A percentile compares a stretch with the other conserved stretches of the same genome.
These are phyloP conservation scores for Dovyalis caffra DNA, from an alignment of 345 rosid genomes.

Conservation along the genomic window DNA sequence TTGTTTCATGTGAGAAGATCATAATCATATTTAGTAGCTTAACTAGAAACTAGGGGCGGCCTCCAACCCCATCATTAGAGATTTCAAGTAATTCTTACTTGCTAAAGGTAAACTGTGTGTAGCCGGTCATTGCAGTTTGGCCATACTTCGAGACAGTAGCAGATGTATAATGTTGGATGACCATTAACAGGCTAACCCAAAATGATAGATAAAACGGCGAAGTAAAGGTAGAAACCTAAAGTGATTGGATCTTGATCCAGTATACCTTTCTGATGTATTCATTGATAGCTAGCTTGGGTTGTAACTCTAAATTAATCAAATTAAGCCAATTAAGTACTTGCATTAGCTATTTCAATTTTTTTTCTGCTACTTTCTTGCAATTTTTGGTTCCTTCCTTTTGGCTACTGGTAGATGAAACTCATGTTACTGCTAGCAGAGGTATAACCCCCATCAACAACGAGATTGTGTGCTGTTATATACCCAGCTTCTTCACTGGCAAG, in stretches of 20 bases:
- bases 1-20: too few species aligned
- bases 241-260: not conserved
- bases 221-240: not conserved
- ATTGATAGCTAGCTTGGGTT: not conserved
- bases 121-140: not conserved
- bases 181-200: not conserved
- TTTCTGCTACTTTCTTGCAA: not conserved
- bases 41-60: too few species aligned
- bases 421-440: slow-evolving; percentile 49
- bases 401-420: slow-evolving; percentile 49
- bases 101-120: not conserved
- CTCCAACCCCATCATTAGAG: not conserved
- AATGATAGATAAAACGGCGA: not conserved
- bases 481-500: slow-evolving; percentile 64
- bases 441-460: slow-evolving; percentile 75
- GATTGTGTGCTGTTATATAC: slow-evolving; percentile 71
- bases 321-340: not conserved
- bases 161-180: not conserved
- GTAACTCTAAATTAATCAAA: too few species aligned
- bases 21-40: too few species aligned
- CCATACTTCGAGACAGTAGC: not conserved
- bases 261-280: not conserved
- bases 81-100: not conserved
- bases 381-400: not conserved
- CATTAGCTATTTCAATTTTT: not conserved